These are phyloP conservation scores for Metarhizium robertsii DNA, from an alignment of 2,329 filamentous ascomycete species.

Conservation along the genomic window DNA sequence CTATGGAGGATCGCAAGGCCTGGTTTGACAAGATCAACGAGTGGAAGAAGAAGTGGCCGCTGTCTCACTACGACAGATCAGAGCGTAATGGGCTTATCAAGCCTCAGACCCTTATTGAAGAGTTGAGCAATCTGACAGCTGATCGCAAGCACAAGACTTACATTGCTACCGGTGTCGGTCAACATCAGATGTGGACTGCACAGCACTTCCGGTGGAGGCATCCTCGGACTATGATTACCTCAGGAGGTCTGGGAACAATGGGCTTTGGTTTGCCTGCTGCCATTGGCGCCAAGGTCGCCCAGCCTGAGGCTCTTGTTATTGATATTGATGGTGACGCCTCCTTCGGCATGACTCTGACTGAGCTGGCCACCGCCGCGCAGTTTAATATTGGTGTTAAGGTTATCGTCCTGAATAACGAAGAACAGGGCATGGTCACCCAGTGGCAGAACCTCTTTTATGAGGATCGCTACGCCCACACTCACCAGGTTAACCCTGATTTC, in stretches of 20 bases:
- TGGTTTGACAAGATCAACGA: slow-evolving; percentile 86
- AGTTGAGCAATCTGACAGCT: slow-evolving; percentile 75
- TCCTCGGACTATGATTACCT: slow-evolving; percentile 91
- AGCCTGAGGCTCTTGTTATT: slow-evolving; percentile 71
- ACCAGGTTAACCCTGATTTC: too few relatives aligned
- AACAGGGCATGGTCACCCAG: slow-evolving; percentile 98
- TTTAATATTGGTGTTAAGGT: slow-evolving; percentile 97
- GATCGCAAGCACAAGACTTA: slow-evolving; percentile 74
- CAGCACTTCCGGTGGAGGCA: slow-evolving; percentile 94
- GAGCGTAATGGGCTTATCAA: slow-evolving; percentile 52
- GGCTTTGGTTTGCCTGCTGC: slow-evolving; percentile 89
- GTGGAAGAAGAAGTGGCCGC: slow-evolving; percentile 90
- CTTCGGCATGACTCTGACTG: slow-evolving; percentile 96
- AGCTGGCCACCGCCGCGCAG: slow-evolving; percentile 85
- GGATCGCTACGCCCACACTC: slow-evolving; percentile 68
- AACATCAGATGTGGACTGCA: slow-evolving; percentile 98
- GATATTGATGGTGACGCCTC: slow-evolving; percentile 98
- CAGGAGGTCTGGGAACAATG: slow-evolving; percentile 81
- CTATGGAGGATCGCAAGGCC: slow-evolving; percentile 50
- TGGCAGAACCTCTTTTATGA: slow-evolving; percentile 98
- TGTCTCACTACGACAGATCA: slow-evolving; percentile 70
- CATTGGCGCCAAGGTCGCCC: slow-evolving; percentile 86
- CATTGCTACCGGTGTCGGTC: slow-evolving; percentile 89
- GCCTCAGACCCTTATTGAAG: slow-evolving; percentile 80
- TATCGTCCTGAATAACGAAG: slow-evolving; percentile 90